These are phyloP conservation scores for Colletotrichum lentis DNA, from an alignment of 2,329 filamentous ascomycete genomes.

Conservation along the genomic window DNA sequence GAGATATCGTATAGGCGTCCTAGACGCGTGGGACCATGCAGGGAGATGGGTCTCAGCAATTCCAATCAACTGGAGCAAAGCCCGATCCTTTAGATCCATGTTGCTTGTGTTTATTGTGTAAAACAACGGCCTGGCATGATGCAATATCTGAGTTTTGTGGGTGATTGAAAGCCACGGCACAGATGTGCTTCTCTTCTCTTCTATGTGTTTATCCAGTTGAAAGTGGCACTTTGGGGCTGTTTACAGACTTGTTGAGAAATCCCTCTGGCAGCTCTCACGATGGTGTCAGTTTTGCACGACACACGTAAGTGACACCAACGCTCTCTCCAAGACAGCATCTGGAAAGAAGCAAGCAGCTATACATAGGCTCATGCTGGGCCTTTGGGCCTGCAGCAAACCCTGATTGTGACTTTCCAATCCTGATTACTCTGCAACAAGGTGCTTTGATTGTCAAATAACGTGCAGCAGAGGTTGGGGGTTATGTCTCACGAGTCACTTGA, in stretches of 20 bases:
- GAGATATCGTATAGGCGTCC: not conserved
- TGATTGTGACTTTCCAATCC: not conserved
- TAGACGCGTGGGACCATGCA: not conserved
- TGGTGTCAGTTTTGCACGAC: not conserved
- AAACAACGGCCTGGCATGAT: too few relatives aligned
- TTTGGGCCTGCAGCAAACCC: not conserved
- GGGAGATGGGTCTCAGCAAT: not conserved
- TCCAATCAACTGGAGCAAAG: not conserved
- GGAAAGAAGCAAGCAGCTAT: slow-evolving; percentile 4
- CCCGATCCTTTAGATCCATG: too few relatives aligned
- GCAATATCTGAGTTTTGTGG: not conserved
- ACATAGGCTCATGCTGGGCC: not conserved
- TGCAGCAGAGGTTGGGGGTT: too few relatives aligned
- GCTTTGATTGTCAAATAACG: not conserved
- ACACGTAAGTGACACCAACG: too few relatives aligned
- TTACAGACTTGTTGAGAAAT: not conserved
- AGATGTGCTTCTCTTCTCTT: not conserved
- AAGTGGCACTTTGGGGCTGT: too few relatives aligned
- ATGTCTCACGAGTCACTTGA: too few relatives aligned
- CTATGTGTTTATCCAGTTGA: too few relatives aligned
- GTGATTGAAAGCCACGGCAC: too few relatives aligned
- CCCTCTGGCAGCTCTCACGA: not conserved
- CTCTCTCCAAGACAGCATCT: not conserved
- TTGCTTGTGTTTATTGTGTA: not conserved
- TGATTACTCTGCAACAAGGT: not conserved